Evolutionary conservation across 768 basidiomycete species (phyloP), one percentile per base, ranked within the genome.

Genomic region (Serendipita sp.): DNA sequence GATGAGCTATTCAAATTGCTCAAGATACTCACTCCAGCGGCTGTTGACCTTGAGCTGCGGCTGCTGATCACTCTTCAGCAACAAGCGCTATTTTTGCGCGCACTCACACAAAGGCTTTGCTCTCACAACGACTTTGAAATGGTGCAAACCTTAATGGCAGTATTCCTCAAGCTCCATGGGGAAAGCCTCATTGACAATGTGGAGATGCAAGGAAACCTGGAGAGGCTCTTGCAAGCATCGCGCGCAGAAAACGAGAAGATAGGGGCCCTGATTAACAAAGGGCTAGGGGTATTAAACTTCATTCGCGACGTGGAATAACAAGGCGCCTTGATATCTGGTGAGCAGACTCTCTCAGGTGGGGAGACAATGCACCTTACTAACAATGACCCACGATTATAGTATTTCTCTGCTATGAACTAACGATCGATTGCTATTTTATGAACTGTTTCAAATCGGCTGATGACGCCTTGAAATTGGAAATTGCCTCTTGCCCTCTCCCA

Each of bases 81-180:
- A 64, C 78, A 94, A 24, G 75, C 73, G 0, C 72, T 78, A 18
- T 97, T 98, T 76, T 75, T 96, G 53, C 76, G 79, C 65, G 88
- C 92, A 0, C 78, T 98, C 30, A 81, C 78, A 10, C 81, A 76
- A 64, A 85, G 95, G 2, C 78, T 98, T 32, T 75, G 73, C 38
- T 89, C 88, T 4, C 89, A 85, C 68, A 82, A 83, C 56, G 96
- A 99, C 75, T 98, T 96, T 70, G 96, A 99, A 74, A 93, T 92
- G 11, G 89, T 95, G 2, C 92, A 98, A 73, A 82, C 93, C 0
- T 79, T 94, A 71, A 80, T 92, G 69, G 85, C 79, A 68, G 86
- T 95, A 1, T 92, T 96, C 73, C 75, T 98, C 46, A 83, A 83
- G 16, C 79, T 89, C 63, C 94, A 98, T 71, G 86, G 86, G 2